Conservation (phyloP, 805 yeast genomes). For the Barnettozyma botsteinii region DNA sequence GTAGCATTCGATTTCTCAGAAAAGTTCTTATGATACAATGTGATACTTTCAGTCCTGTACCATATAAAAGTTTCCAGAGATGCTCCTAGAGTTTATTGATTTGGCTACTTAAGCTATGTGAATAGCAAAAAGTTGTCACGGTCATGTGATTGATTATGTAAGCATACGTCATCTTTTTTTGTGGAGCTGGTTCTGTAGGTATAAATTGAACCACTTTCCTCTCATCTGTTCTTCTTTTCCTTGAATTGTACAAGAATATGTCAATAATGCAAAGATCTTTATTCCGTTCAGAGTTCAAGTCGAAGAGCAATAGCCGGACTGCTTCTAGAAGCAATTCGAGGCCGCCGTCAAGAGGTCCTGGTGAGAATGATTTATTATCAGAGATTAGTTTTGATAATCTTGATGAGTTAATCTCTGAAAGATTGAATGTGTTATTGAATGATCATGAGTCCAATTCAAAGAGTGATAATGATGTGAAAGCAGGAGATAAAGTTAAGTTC, state of each 20-base stretch:
- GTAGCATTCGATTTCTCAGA: too few relatives aligned
- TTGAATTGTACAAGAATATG: background rate
- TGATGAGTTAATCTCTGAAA: conserved; percentile 21
- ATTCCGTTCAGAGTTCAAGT: conserved; percentile 1
- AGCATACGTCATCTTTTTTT: too few relatives aligned
- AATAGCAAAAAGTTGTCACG: too few relatives aligned
- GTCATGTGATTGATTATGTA: too few relatives aligned
- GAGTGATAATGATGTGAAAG: conserved; percentile 9
- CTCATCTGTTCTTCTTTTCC: too few relatives aligned
- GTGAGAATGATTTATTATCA: conserved; percentile 18
- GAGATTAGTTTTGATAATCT: conserved; percentile 23
- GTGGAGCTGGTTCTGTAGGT: too few relatives aligned
- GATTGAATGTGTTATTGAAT: conserved; percentile 18
- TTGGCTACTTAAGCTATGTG: too few relatives aligned
- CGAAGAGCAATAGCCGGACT: background rate
- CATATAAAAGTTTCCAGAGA: too few relatives aligned
- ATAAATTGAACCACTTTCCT: too few relatives aligned
- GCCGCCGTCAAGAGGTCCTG: conserved; percentile 13
- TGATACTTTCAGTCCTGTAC: too few relatives aligned
- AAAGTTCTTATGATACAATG: too few relatives aligned
- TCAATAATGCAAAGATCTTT: conserved; percentile 3
- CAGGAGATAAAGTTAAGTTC: conserved; percentile 10
- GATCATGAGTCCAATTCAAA: conserved; percentile 3
- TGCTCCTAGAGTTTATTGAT: too few relatives aligned
- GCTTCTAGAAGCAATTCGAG: conserved; percentile 9